Base-by-base conservation (phyloP, 208 protist genomes). In the Borovskyia barvae region DNA sequence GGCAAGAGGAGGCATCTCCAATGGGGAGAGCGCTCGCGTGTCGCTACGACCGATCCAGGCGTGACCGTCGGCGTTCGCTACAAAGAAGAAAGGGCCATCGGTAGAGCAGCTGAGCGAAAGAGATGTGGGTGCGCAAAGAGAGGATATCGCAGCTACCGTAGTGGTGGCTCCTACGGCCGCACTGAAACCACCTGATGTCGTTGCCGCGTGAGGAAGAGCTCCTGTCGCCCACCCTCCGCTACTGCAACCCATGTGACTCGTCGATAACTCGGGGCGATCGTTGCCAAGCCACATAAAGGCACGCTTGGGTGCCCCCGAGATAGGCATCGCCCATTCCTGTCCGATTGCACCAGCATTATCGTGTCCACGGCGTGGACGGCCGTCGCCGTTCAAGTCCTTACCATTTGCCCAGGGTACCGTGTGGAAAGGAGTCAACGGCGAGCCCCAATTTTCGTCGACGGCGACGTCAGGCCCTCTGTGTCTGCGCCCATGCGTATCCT, bases 81-180 rank as follows among this genome's bases (percentile, higher is more conserved):
- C 64, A 49, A 69, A 82, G n/a, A 82, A 43, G 28, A 92, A 72
- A 24, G 82, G 56, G 30, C 75, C 22, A 24, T 70, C 60, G 4
- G 39, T 60, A 9, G 68, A 66, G 46, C 75, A 73, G 66, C 80
- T 88, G 35, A 92, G 67, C 7, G 80, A 83, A n/a, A 88, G 75
- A 2, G 80, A 62, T 8, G 72, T 72, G 9, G 77, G 77, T n/a
- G 43, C 24, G 26, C 46, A n/a, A n/a, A n/a, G n/a, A n/a, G n/a
- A n/a, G n/a, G n/a, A n/a, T n/a, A n/a, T n/a, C n/a, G n/a, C n/a
- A n/a, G n/a, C n/a, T n/a, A n/a, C n/a, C n/a, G n/a, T n/a, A n/a
- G n/a, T n/a, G n/a, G n/a, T n/a, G n/a, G n/a, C n/a, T n/a, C n/a
- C n/a, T n/a, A n/a, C n/a, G n/a, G n/a, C n/a, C n/a, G n/a, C n/a